Conservation (phyloP, 345 rosid species). For the Cardamine resedifolia region DNA sequence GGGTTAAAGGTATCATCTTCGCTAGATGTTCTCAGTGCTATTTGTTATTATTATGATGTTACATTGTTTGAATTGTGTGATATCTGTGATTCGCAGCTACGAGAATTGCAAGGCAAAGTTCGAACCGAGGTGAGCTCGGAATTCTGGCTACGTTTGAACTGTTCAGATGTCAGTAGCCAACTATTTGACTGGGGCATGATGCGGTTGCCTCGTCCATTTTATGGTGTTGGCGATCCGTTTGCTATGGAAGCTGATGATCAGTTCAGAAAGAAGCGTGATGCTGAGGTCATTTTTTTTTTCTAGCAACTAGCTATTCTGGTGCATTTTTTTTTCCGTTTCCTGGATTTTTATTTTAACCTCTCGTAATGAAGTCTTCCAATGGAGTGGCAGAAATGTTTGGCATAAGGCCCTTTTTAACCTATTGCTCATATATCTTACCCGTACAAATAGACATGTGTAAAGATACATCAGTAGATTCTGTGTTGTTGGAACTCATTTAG, state of each 20-base stretch:
- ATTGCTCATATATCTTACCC: background rate
- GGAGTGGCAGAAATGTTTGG: background rate
- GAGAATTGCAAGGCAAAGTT: slow-evolving; percentile 78
- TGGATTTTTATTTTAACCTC: background rate
- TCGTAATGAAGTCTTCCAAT: background rate
- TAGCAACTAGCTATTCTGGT: slow-evolving; percentile 15
- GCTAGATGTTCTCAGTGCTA: background rate
- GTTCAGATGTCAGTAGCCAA: slow-evolving; percentile 67
- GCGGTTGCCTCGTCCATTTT: slow-evolving; percentile 73
- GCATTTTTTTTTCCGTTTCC: background rate
- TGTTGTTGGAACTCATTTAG: background rate
- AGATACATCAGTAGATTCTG: background rate
- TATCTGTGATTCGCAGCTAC: slow-evolving; percentile 54
- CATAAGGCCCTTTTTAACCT: background rate
- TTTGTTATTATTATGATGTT: slow-evolving; percentile 5
- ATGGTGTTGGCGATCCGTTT: slow-evolving; percentile 92
- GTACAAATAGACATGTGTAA: background rate
- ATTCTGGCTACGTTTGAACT: slow-evolving; percentile 72
- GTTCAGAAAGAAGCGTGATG: slow-evolving; percentile 89
- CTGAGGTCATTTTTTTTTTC: slow-evolving; percentile 60
- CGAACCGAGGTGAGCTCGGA: slow-evolving; percentile 83
- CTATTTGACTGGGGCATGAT: slow-evolving; percentile 96
- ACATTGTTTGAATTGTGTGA: slow-evolving; percentile 4
- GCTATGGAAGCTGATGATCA: slow-evolving; percentile 86
- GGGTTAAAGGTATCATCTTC: slow-evolving; percentile 72